Conservation (phyloP, 2,329 filamentous ascomycete genomes). For the Xenoacremonium recifei region DNA sequence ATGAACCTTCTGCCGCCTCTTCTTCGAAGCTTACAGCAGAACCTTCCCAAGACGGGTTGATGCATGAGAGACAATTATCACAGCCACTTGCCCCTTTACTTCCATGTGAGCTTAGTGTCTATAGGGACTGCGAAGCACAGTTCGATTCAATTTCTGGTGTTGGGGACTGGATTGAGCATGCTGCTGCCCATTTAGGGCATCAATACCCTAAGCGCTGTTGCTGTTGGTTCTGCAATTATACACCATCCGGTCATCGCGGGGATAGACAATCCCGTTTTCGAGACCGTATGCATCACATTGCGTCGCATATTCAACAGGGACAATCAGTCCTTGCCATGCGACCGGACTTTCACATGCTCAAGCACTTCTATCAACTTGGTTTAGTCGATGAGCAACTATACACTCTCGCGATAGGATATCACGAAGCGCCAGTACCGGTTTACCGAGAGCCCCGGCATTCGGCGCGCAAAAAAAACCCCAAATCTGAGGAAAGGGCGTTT, state of each 20-base stretch:
- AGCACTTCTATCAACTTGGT: conserved; percentile 31
- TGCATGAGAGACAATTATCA: conserved; percentile 10
- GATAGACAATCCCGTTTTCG: conserved; percentile 29
- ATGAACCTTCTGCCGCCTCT: conserved; percentile 5
- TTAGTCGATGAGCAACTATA: conserved; percentile 29
- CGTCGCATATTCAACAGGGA: conserved; percentile 38
- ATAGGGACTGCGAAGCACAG: conserved; percentile 31
- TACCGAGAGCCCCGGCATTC: no score
- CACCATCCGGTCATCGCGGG: conserved; percentile 27
- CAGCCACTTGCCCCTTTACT: conserved; percentile 2
- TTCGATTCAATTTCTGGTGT: conserved; percentile 40
- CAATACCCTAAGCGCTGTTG: conserved; percentile 34
- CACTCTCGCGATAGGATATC: conserved; percentile 12
- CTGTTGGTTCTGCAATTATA: conserved; percentile 52
- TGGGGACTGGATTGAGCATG: conserved; percentile 47
- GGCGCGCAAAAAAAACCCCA: no score
- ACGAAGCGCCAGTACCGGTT: conserved; percentile 23
- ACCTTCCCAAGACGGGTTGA: conserved; percentile 17
- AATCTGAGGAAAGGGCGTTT: no score
- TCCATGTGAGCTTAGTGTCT: conserved; percentile 43
- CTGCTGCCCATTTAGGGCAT: conserved; percentile 35
- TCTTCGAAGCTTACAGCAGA: conserved; percentile 22
- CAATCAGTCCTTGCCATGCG: conserved; percentile 24
- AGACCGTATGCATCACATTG: conserved; percentile 50
- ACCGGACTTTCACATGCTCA: conserved; percentile 40